A percentile compares a stretch with the other conserved stretches of the same genome.
phyloP scores from a whole-genome alignment of 139 green algal genomes.

The Limnomonas spitsbergensis region DNA sequence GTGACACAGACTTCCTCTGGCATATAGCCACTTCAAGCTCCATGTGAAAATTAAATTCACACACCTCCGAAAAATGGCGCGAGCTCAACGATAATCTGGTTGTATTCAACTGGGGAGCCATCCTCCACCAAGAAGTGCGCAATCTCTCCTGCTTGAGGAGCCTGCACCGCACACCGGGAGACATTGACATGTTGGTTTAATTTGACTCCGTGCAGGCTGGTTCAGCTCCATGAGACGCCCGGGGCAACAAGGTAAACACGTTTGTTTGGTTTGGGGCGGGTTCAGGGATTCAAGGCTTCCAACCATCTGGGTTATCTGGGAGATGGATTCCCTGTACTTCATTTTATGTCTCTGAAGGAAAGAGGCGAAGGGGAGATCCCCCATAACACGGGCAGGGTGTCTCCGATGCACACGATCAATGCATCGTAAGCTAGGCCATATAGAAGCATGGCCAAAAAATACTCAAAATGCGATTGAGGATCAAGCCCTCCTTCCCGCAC shows the following conservation, averaged over 20 bases:
- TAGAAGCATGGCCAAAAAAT: too few species aligned
- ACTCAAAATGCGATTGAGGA: too few species aligned
- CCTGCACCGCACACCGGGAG: conserved; percentile 36
- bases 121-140: conserved; percentile 74
- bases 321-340: too few species aligned
- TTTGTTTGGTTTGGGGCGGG: not conserved
- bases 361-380: too few species aligned
- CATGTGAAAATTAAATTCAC: not conserved
- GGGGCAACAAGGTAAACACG: not conserved
- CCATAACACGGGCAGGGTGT: too few species aligned
- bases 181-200: not conserved
- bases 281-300: too few species aligned
- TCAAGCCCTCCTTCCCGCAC: too few species aligned
- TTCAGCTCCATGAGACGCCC: not conserved
- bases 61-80: conserved; percentile 8
- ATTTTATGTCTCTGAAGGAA: too few species aligned
- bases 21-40: not conserved
- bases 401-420: too few species aligned
- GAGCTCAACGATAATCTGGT: conserved; percentile 35
- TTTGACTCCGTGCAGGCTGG: not conserved
- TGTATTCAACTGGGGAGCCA: conserved; percentile 79
- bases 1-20: not conserved
- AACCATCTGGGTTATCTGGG: too few species aligned
- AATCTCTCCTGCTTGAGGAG: conserved; percentile 80
- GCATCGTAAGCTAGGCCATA: too few species aligned